Percentiles rank a stretch among this genome's conserved stretches.
These are phyloP conservation scores for Corylus americana DNA, from an alignment of 306 rosid species.

Conservation along the genomic window DNA sequence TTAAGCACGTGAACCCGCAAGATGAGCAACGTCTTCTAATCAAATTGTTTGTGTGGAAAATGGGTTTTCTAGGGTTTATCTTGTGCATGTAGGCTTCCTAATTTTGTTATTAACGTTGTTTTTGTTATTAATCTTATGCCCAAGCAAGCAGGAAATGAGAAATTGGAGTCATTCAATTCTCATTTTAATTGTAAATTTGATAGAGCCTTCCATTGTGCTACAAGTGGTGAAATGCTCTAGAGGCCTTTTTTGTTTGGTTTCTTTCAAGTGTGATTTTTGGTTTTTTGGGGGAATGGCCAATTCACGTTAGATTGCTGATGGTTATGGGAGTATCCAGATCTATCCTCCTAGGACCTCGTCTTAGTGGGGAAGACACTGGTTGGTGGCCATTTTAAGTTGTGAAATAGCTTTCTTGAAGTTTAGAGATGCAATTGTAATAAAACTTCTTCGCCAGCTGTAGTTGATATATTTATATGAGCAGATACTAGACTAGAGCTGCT, in stretches of 20 bases:
- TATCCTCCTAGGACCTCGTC: background rate
- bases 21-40: constrained; percentile 13
- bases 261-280: background rate
- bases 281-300: background rate
- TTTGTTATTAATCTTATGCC: background rate
- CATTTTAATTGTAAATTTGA: background rate
- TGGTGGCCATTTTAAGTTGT: background rate
- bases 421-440: background rate
- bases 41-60: background rate
- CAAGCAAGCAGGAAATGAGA: background rate
- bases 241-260: background rate
- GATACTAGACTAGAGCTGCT: background rate
- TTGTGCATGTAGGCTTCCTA: too few relatives aligned
- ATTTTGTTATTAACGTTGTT: background rate
- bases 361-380: background rate
- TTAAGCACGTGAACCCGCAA: constrained; percentile 2
- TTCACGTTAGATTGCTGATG: background rate
- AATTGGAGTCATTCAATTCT: background rate
- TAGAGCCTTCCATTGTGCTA: background rate
- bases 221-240: background rate
- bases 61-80: constrained; percentile 21
- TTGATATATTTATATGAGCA: background rate
- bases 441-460: background rate
- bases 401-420: background rate
- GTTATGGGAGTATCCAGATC: background rate